Evolutionary conservation across 305 asterid species (phyloP), one percentile per base, ranked within the genome.

Genomic region (Coffea humblotiana): DNA sequence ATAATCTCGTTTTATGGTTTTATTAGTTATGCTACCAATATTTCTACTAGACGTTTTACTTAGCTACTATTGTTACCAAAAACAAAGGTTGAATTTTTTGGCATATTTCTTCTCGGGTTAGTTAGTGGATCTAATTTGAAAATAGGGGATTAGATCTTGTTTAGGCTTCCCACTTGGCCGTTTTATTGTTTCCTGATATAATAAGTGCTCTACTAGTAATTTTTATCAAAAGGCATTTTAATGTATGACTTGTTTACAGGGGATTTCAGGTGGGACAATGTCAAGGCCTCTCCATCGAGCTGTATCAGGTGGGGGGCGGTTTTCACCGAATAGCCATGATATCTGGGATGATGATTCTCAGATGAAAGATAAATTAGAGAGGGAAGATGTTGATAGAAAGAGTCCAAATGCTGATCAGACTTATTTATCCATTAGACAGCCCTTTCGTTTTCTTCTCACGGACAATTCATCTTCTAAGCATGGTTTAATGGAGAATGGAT

Each of bases 281-380:
- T 83, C 96, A 23, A 93, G 93, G 93, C 94, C 98, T 85, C 97
- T 90, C 80, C 98, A 90, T 75, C 93, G 98, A 85, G 97, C 97
- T 84, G 88, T 89, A 48, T 90, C 90, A 56, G 91, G 90, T 74
- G 94, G 94, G 72, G 94, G 90, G 78, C 89, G 91, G 70, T 82
- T 88, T 65, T 85, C 90, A 3, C 95, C 87, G 51, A 87, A 86
- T 82, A 85, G 76, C 78, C 86, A 84, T 82, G 93, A 92, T 87
- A 82, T 84, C 14, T 91, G 89, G 94, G 92, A 91, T 77, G 97
- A 90, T 72, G 97, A 90, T 71, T 90, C 96, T 85, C 95, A 90
- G 85, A 90, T 85, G 95, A 96, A 94, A 88, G 99, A 90, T 78
- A 94, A 81, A 81, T 58, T 81, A n/a, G 97, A 91, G 83, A 95